phyloP scores from a whole-genome alignment of 768 basidiomycete genomes.

The Sarcomyxa edulis region DNA sequence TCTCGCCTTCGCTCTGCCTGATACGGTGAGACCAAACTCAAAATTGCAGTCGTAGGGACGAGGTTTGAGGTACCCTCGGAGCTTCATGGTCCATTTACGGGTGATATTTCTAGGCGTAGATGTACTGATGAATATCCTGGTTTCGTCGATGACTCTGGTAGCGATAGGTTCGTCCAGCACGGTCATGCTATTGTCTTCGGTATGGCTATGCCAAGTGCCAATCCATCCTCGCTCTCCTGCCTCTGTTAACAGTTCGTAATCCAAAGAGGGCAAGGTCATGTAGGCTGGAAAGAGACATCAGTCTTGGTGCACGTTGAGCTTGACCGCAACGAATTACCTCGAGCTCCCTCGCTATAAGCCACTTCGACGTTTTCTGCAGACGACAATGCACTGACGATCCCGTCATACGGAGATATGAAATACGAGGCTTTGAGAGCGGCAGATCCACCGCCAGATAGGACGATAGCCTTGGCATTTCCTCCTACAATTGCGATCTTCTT shows the following conservation, averaged over 20 bases:
- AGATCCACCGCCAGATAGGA: conserved; percentile 57
- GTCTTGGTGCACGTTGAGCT: too few species aligned
- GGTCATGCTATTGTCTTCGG: background rate
- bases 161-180: conserved; percentile 1
- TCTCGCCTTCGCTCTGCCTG: background rate
- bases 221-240: conserved; percentile 7
- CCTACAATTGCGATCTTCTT: conserved; percentile 58
- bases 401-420: conserved; percentile 52
- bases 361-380: conserved; percentile 40
- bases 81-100: conserved; percentile 53
- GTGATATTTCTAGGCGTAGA: conserved; percentile 55
- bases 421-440: conserved; percentile 48
- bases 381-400: conserved; percentile 40
- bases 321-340: conserved; percentile 49
- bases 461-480: conserved; percentile 48
- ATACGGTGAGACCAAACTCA: conserved; percentile 6
- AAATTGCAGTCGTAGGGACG: conserved; percentile 36
- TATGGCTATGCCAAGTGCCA: conserved; percentile 34
- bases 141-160: conserved; percentile 31
- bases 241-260: conserved; percentile 39
- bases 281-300: conserved; percentile 45
- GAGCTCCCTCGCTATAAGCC: conserved; percentile 39
- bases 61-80: conserved; percentile 57
- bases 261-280: conserved; percentile 46
- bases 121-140: conserved; percentile 56